Evolutionary conservation across 306 rosid species (phyloP).

Genomic region (Fragaria nilgerrensis): DNA sequence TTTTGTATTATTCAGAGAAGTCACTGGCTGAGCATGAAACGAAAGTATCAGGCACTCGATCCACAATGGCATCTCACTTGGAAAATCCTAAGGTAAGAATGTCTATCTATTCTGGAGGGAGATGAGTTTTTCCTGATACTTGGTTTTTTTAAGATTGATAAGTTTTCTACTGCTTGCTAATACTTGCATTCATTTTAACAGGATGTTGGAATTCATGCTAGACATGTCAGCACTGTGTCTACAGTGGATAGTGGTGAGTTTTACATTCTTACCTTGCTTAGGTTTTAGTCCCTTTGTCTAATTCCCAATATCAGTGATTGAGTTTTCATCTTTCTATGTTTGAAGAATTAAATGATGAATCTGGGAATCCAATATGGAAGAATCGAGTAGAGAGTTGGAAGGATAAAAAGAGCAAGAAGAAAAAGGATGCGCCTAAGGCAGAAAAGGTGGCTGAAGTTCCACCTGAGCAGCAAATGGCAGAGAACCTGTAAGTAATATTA

Average conservation of each 20-base stretch:
- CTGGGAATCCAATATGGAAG: slow-evolving; percentile 98
- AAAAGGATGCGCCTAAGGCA: slow-evolving; percentile 50
- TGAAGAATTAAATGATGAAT: slow-evolving; percentile 77
- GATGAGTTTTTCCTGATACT: neutral
- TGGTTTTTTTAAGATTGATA: neutral
- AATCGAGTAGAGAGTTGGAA: slow-evolving; percentile 98
- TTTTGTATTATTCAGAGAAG: slow-evolving; percentile 43
- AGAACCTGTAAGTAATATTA: slow-evolving; percentile 51
- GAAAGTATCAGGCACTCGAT: slow-evolving; percentile 39
- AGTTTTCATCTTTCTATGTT: slow-evolving; percentile 18
- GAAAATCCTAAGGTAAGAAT: slow-evolving; percentile 51
- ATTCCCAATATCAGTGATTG: slow-evolving; percentile 8
- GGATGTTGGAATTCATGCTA: slow-evolving; percentile 92
- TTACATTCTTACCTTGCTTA: slow-evolving; percentile 11
- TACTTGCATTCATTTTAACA: slow-evolving; percentile 29
- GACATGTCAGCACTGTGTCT: slow-evolving; percentile 86
- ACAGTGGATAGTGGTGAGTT: slow-evolving; percentile 82
- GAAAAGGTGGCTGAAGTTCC: slow-evolving; percentile 62
- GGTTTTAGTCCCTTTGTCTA: slow-evolving; percentile 16
- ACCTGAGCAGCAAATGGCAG: slow-evolving; percentile 80
- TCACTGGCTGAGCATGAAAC: slow-evolving; percentile 36
- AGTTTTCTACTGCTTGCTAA: slow-evolving; percentile 8
- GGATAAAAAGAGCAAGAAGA: slow-evolving; percentile 90
- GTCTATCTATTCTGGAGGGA: neutral
- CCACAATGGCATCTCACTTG: slow-evolving; percentile 56